Conservation (phyloP, 441 rosid genomes). For the Populus hybrid region DNA sequence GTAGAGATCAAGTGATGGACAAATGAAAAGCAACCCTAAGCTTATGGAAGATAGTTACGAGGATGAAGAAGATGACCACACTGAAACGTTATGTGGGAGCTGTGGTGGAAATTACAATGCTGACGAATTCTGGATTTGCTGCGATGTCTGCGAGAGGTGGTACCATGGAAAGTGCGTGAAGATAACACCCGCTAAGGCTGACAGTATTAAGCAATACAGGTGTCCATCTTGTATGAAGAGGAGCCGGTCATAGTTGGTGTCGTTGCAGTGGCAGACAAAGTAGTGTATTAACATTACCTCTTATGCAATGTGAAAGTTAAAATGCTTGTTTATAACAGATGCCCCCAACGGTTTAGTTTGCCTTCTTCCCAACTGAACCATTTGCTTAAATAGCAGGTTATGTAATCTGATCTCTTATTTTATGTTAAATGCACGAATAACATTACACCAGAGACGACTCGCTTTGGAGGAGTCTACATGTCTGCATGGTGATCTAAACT, state of each 20-base stretch:
- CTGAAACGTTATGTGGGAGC: conserved; percentile 69
- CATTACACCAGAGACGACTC: neutral
- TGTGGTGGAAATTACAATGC: conserved; percentile 67
- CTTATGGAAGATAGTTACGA: conserved; percentile 47
- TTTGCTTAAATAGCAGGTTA: conserved; percentile 2
- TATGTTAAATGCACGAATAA: neutral
- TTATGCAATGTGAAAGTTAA: conserved; percentile 23
- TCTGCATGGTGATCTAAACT: neutral
- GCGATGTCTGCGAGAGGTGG: conserved; percentile 82
- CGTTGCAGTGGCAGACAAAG: conserved; percentile 18
- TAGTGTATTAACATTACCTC: conserved; percentile 23
- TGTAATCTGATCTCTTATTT: conserved; percentile 12
- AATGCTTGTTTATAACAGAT: conserved; percentile 29
- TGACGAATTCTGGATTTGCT: conserved; percentile 79
- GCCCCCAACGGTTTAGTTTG: conserved; percentile 17
- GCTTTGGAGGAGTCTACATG: neutral
- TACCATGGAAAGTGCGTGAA: conserved; percentile 82
- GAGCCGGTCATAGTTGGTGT: conserved; percentile 42
- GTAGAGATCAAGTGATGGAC: conserved; percentile 65
- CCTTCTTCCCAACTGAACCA: conserved; percentile 18
- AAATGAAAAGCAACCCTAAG: conserved; percentile 49
- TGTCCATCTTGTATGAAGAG: conserved; percentile 74
- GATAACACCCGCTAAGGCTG: conserved; percentile 83
- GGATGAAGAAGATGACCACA: conserved; percentile 67
- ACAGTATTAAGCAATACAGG: conserved; percentile 75